Evolutionary conservation across 2,329 filamentous ascomycete species (phyloP), one percentile per base, ranked within the genome.

Genomic region (Ambrosiella xylebori): DNA sequence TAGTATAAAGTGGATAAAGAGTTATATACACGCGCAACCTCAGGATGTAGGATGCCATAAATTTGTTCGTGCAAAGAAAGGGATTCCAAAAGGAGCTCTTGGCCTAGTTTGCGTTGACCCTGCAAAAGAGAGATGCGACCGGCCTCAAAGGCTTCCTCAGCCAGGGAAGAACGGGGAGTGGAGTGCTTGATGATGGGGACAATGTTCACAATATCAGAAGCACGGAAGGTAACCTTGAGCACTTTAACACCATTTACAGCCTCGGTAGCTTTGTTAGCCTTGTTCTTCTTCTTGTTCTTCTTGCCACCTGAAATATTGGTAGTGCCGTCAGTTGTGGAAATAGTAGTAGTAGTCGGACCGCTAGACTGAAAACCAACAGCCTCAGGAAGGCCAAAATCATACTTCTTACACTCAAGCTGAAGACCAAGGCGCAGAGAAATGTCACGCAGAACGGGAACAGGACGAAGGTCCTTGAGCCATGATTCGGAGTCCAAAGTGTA

Each of bases 41-140:
- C 93, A 1, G 93, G 90, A 68, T 98, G 93, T 35, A 98, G 77
- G 59, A 97, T 94, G 61, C 93, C 93, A 66, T 98, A 98, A 64
- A 98, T 97, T 71, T 98, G 93, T 75, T 98, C 93, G 66, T 98
- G 91, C 49, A 98, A 76, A 51, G 93, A 95, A 61, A 98, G 74
- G 41, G 90, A 96, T 71, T 98, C 93, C n/a, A 97, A 75, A 37
- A 98, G 79, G 59, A 98, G 79, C 70, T 98, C 93, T 71, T 96
- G 90, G 45, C 93, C 93, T 51, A 98, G 81, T 71, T 96, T 93
- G 73, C 87, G 91, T 74, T 98, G 89, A 68, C 88, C 85, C 68
- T 97, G 91, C 65, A 93, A 81, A 61, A 98, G 83, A n/a, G 91
- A 96, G 67, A 98, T 91, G 57, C 90, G 87, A 27, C 93, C 93